Percentiles rank a stretch among this genome's conserved stretches.
phyloP scores from a whole-genome alignment of 75 land plant genomes.

The Azolla pinnata region DNA sequence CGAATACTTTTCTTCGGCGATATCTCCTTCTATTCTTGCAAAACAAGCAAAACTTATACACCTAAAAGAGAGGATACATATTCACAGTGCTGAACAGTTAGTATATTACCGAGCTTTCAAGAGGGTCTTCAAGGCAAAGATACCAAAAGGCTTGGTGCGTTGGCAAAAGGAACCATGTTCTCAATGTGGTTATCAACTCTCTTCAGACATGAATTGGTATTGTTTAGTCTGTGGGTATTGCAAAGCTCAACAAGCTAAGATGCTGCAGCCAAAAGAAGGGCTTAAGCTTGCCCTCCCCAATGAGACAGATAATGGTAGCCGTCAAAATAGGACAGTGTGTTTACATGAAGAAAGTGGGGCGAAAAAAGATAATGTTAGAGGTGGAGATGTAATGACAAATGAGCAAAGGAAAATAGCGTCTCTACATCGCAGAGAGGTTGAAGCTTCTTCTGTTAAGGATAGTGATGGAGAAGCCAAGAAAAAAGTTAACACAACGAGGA shows the following conservation, averaged over 20 bases:
- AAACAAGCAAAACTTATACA: not conserved
- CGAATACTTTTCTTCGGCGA: constrained; percentile 1
- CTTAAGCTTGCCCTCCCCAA: not conserved
- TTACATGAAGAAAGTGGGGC: not conserved
- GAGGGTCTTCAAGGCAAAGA: not conserved
- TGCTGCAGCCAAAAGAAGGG: not conserved
- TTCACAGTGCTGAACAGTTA: not conserved
- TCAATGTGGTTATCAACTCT: constrained; percentile 1
- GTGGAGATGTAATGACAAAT: not conserved
- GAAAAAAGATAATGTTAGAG: not conserved
- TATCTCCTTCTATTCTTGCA: not conserved
- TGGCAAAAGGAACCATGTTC: not conserved
- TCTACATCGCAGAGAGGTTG: no score
- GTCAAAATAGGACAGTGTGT: not conserved
- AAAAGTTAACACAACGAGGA: no score
- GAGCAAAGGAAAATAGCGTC: not conserved
- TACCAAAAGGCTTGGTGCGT: constrained; percentile 1
- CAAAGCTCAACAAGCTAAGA: not conserved
- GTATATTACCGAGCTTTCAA: not conserved
- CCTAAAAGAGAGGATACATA: constrained; percentile 3
- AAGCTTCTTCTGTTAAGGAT: no score
- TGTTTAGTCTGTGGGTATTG: not conserved
- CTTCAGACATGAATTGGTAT: not conserved
- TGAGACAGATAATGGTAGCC: not conserved
- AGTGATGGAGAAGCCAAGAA: no score